These are phyloP conservation scores for Cutaneotrichosporon cavernicola DNA, from an alignment of 1,284 basidiomycete species.

Conservation along the genomic window DNA sequence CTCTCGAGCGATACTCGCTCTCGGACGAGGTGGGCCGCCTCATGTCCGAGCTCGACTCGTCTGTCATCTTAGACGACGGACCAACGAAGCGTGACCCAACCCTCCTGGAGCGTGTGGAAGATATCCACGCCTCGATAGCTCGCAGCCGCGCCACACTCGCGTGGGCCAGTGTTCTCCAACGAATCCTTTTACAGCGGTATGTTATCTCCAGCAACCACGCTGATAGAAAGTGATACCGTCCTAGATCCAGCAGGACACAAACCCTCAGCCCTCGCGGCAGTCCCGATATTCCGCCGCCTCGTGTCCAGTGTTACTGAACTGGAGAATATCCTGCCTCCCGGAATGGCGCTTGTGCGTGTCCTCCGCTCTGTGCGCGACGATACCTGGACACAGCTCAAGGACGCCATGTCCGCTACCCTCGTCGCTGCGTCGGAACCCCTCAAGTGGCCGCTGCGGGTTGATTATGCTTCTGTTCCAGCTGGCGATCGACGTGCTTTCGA, in stretches of 20 bases:
- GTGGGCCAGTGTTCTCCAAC: constrained; percentile 72
- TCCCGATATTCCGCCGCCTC: constrained; percentile 64
- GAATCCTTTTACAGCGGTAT: constrained; percentile 70
- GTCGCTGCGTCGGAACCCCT: constrained; percentile 66
- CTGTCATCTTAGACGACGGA: constrained; percentile 9
- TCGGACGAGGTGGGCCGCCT: constrained; percentile 45
- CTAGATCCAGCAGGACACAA: constrained; percentile 47
- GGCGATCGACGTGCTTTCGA: constrained; percentile 67
- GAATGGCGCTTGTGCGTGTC: constrained; percentile 56
- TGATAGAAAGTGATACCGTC: constrained; percentile 33
- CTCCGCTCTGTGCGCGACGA: constrained; percentile 60
- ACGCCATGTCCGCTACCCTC: constrained; percentile 62
- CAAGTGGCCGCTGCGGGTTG: constrained; percentile 72
- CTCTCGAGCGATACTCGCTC: constrained; percentile 66
- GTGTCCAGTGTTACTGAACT: constrained; percentile 62
- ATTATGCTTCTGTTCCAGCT: constrained; percentile 60
- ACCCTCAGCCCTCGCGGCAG: constrained; percentile 52
- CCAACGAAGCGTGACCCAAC: constrained; percentile 20
- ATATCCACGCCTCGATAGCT: constrained; percentile 68
- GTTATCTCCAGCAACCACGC: constrained; percentile 33
- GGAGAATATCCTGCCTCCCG: constrained; percentile 49
- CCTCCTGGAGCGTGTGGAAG: constrained; percentile 64
- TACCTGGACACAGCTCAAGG: constrained; percentile 74
- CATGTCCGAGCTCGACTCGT: constrained; percentile 33
- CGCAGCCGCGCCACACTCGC: constrained; percentile 70